phyloP scores from a whole-genome alignment of 176 grass and related monocot species.

The Hordeum vulgare region DNA sequence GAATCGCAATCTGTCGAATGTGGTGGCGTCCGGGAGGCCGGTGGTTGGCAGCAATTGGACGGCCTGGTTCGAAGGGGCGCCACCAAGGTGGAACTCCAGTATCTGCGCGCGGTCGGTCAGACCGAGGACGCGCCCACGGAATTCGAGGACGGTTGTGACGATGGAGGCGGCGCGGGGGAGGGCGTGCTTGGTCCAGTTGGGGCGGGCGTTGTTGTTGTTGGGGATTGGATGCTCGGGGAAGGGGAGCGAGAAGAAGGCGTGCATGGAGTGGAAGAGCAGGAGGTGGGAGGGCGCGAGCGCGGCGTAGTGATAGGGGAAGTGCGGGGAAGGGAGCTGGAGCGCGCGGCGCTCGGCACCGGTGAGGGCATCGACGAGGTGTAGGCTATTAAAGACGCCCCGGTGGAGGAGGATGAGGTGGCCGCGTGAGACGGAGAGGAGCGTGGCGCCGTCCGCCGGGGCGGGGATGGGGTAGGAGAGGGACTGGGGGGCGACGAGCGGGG shows the following conservation, averaged over 20 bases:
- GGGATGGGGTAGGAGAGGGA: background rate
- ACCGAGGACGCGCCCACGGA: slow-evolving; percentile 25
- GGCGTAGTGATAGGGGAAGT: slow-evolving; percentile 27
- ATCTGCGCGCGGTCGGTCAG: slow-evolving; percentile 35
- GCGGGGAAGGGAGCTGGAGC: slow-evolving; percentile 19
- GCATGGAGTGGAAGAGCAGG: slow-evolving; percentile 39
- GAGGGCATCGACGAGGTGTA: slow-evolving; percentile 12
- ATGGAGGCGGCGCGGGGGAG: slow-evolving; percentile 32
- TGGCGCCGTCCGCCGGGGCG: background rate
- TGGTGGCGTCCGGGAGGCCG: slow-evolving; percentile 33
- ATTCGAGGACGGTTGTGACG: slow-evolving; percentile 14
- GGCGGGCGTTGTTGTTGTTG: background rate
- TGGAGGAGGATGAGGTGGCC: slow-evolving; percentile 17
- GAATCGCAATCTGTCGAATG: slow-evolving; percentile 4
- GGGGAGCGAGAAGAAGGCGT: slow-evolving; percentile 38
- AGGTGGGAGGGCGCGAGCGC: slow-evolving; percentile 25
- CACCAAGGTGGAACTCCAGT: slow-evolving; percentile 27
- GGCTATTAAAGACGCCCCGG: background rate
- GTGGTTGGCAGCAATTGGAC: background rate
- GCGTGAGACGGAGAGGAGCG: slow-evolving; percentile 13
- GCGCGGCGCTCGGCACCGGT: background rate
- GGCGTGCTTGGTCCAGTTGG: slow-evolving; percentile 20
- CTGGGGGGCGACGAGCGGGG: background rate
- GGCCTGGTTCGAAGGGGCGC: background rate
- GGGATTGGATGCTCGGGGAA: background rate